Evolutionary conservation across 495 filamentous ascomycete species (phyloP).

Genomic region (Penicillium maclennaniae): DNA sequence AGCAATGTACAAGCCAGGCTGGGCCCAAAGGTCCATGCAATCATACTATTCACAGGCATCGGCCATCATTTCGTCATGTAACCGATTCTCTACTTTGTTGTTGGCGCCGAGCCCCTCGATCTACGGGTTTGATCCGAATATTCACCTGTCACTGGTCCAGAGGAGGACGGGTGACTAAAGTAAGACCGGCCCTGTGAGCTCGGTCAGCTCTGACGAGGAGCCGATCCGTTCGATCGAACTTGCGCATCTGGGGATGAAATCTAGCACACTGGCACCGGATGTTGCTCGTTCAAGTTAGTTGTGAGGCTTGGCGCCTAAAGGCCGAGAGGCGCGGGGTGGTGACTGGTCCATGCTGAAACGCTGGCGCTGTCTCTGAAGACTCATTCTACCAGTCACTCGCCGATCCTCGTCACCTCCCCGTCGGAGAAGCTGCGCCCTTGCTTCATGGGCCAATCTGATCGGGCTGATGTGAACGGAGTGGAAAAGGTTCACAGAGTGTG

Average conservation of each 20-base stretch:
- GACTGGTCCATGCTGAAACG: constrained; percentile 23
- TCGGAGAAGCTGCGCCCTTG: constrained; percentile 16
- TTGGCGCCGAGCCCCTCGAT: constrained; percentile 1
- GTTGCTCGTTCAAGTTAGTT: too few species aligned
- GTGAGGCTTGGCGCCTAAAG: background rate
- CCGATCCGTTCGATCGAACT: constrained; percentile 1
- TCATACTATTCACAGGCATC: background rate
- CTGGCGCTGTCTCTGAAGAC: constrained; percentile 7
- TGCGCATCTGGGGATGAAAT: background rate
- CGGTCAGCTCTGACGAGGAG: background rate
- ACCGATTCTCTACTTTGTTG: background rate
- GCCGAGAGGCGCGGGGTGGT: background rate
- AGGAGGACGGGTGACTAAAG: background rate
- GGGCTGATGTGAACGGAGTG: constrained; percentile 3
- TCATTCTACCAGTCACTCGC: constrained; percentile 5
- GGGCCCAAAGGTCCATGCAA: background rate
- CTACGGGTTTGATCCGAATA: background rate
- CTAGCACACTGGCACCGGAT: too few species aligned
- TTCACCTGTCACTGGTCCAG: background rate
- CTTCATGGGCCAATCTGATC: constrained; percentile 12
- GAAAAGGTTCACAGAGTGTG: background rate
- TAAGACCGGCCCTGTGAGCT: background rate
- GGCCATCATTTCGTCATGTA: constrained; percentile 5
- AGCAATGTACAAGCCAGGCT: constrained; percentile 19
- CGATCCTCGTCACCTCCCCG: constrained; percentile 12